Conservation (phyloP, 345 rosid species). For the Carallia pectinifolia region DNA sequence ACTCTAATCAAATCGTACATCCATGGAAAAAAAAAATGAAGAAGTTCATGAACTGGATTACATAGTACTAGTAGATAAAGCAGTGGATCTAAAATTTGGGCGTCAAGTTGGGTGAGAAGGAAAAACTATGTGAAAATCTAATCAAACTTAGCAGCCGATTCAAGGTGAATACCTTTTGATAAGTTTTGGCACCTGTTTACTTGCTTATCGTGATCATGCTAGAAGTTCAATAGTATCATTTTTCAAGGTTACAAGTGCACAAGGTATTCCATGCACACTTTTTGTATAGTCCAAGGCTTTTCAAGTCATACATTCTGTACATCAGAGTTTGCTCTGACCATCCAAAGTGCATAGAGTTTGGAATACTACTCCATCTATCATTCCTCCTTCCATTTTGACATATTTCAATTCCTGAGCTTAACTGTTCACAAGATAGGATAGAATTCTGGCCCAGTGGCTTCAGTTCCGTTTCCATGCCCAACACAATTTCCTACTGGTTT, state of each 20-base stretch:
- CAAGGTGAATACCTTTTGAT: background rate
- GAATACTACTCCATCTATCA: background rate
- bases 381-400: background rate
- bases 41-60: background rate
- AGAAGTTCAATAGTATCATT: slow-evolving; percentile 1
- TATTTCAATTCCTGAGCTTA: background rate
- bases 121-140: background rate
- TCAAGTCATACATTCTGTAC: background rate
- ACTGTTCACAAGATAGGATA: background rate
- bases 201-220: background rate
- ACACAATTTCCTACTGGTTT: background rate
- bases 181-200: background rate
- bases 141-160: background rate
- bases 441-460: background rate
- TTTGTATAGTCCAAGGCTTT: background rate
- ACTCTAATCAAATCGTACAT: background rate
- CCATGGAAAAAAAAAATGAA: background rate
- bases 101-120: background rate
- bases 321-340: too few species aligned
- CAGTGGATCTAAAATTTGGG: background rate
- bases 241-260: too few species aligned
- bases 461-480: background rate
- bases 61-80: background rate
- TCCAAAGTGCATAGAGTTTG: background rate
- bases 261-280: too few species aligned